These are phyloP conservation scores for Myriosclerotinia scirpicola DNA, from an alignment of 2,329 filamentous ascomycete genomes.

Conservation along the genomic window DNA sequence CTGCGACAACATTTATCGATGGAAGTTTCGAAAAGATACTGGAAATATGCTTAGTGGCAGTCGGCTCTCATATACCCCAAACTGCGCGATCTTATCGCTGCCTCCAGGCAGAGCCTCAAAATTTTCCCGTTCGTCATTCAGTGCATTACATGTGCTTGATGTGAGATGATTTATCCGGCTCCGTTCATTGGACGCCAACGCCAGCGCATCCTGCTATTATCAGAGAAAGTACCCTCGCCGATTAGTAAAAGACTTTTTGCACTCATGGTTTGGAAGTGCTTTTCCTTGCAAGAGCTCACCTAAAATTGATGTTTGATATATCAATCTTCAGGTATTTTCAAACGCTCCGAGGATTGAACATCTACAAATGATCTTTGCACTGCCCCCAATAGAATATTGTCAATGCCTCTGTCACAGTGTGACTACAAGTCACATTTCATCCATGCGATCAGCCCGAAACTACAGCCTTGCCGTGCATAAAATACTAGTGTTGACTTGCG, in stretches of 20 bases:
- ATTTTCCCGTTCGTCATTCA: neutral
- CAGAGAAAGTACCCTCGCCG: neutral
- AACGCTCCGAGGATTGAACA: no score
- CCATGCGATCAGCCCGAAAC: no score
- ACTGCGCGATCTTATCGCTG: neutral
- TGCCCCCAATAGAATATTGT: no score
- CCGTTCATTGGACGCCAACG: constrained; percentile 4
- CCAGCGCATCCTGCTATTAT: neutral
- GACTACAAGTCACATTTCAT: neutral
- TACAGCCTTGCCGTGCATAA: neutral
- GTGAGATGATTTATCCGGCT: constrained; percentile 1
- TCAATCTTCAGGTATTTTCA: no score
- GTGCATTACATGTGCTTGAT: neutral
- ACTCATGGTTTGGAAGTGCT: no score
- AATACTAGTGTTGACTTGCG: neutral
- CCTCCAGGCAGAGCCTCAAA: constrained; percentile 12
- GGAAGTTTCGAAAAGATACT: neutral
- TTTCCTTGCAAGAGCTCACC: no score
- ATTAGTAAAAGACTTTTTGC: neutral
- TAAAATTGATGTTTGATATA: neutral
- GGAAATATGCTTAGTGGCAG: neutral
- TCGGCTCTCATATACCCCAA: neutral
- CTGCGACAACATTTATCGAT: neutral
- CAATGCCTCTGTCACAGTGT: neutral
- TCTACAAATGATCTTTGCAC: neutral